Percentiles rank a stretch among this genome's conserved stretches.
phyloP scores from a whole-genome alignment of 352 stramenopile genomes.

The Pythium periplocum region DNA sequence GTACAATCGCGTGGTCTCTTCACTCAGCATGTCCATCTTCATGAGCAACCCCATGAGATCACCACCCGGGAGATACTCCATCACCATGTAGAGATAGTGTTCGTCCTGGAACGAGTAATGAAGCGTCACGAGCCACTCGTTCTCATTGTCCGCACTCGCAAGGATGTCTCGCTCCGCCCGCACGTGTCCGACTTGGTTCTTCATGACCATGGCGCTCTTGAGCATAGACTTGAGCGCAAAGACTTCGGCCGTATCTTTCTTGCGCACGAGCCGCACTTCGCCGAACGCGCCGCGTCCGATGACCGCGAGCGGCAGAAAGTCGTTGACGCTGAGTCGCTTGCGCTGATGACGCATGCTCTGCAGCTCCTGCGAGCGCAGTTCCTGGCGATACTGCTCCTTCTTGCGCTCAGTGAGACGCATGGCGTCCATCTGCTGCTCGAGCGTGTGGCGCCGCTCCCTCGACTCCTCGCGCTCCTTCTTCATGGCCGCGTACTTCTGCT shows the following conservation, averaged over 20 bases:
- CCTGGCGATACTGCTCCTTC: slow-evolving; percentile 77
- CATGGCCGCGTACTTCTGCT: slow-evolving; percentile 88
- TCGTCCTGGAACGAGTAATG: slow-evolving; percentile 97
- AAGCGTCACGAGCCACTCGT: slow-evolving; percentile 96
- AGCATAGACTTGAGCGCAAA: slow-evolving; percentile 92
- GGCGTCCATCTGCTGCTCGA: slow-evolving; percentile 82
- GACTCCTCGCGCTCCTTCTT: slow-evolving; percentile 85
- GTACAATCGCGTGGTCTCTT: slow-evolving; percentile 92
- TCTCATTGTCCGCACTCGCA: slow-evolving; percentile 90
- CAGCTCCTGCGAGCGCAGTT: slow-evolving; percentile 70
- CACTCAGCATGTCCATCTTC: slow-evolving; percentile 95
- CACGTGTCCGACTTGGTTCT: slow-evolving; percentile 95
- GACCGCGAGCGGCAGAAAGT: slow-evolving; percentile 97
- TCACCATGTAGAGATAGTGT: slow-evolving; percentile 90
- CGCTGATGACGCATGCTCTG: slow-evolving; percentile 77
- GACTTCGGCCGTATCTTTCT: slow-evolving; percentile 79
- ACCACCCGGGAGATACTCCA: slow-evolving; percentile 98
- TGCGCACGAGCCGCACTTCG: slow-evolving; percentile 91
- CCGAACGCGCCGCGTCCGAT: slow-evolving; percentile 99
- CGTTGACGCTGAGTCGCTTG: slow-evolving; percentile 76
- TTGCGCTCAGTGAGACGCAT: slow-evolving; percentile 71
- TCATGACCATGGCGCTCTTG: slow-evolving; percentile 89
- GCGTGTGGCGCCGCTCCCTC: slow-evolving; percentile 61
- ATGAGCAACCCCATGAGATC: slow-evolving; percentile 99
- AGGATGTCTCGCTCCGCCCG: slow-evolving; percentile 97